These are phyloP conservation scores for Aspergillus nomiae DNA, from an alignment of 2,329 filamentous ascomycete species.

Conservation along the genomic window DNA sequence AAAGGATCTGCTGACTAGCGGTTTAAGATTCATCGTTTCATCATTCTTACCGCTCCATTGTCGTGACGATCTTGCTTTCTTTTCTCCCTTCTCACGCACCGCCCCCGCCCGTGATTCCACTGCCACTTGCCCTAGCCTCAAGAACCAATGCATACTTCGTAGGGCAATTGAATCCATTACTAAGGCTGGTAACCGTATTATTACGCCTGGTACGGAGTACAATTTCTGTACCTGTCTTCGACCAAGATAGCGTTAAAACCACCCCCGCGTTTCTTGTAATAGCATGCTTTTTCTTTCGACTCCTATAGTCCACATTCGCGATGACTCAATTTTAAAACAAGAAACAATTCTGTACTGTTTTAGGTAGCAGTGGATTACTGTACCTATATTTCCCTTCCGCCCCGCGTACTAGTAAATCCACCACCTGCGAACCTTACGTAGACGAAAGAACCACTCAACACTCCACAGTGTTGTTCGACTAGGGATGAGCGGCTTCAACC, in stretches of 20 bases:
- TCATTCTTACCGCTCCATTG: constrained; percentile 23
- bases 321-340: neutral
- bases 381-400: constrained; percentile 4
- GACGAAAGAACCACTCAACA: constrained; percentile 6
- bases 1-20: constrained; percentile 20
- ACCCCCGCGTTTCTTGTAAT: constrained; percentile 15
- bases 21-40: constrained; percentile 23
- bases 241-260: neutral
- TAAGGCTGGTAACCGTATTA: constrained; percentile 7
- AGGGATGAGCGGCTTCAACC: constrained; percentile 17
- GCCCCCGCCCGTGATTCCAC: constrained; percentile 29
- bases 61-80: constrained; percentile 25
- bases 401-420: neutral
- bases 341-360: neutral
- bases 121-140: constrained; percentile 35
- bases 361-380: neutral
- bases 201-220: constrained; percentile 11
- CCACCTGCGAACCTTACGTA: constrained; percentile 6
- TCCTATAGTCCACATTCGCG: constrained; percentile 1
- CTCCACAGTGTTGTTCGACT: constrained; percentile 15
- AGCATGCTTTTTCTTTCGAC: neutral
- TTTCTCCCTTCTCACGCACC: constrained; percentile 27
- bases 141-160: constrained; percentile 9
- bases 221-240: neutral
- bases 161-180: neutral